Percentiles rank a stretch among this genome's conserved stretches.
Evolutionary conservation across 139 green algal species (phyloP).

Genomic region (Micromonas pusilla): DNA sequence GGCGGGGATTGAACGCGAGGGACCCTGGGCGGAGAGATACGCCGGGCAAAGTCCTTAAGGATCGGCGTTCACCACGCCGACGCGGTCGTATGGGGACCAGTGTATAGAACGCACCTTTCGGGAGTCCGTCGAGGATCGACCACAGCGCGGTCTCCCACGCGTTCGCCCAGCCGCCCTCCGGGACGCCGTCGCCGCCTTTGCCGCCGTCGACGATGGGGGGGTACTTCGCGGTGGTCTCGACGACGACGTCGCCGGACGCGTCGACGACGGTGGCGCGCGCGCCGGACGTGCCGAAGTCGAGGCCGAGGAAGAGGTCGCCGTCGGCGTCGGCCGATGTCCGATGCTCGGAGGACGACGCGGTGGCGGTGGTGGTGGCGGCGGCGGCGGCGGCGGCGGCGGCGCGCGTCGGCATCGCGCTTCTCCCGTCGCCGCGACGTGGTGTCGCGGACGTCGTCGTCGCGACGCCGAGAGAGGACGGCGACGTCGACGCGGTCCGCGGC

Average conservation of each 20-base stretch:
- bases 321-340: not conserved
- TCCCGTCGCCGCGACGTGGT: too few species aligned
- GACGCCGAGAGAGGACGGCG: too few species aligned
- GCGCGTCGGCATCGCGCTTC: not conserved
- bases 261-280: slow-evolving; percentile 64
- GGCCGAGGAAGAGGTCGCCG: slow-evolving; percentile 50
- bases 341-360: not conserved
- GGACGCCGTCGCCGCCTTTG: not conserved
- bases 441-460: too few species aligned
- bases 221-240: not conserved
- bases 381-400: too few species aligned
- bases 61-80: too few species aligned
- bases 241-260: slow-evolving; percentile 32
- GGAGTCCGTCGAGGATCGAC: slow-evolving; percentile 14
- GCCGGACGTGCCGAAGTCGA: slow-evolving; percentile 84
- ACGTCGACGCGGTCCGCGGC: too few species aligned
- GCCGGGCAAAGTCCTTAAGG: too few species aligned
- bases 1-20: too few species aligned
- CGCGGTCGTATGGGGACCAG: too few species aligned
- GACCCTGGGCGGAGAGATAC: too few species aligned
- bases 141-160: slow-evolving; percentile 23
- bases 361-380: too few species aligned
- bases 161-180: not conserved
- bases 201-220: not conserved
- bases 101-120: too few species aligned